phyloP scores from a whole-genome alignment of 2,329 filamentous ascomycete genomes.

The Neofusicoccum kwambonambiense region DNA sequence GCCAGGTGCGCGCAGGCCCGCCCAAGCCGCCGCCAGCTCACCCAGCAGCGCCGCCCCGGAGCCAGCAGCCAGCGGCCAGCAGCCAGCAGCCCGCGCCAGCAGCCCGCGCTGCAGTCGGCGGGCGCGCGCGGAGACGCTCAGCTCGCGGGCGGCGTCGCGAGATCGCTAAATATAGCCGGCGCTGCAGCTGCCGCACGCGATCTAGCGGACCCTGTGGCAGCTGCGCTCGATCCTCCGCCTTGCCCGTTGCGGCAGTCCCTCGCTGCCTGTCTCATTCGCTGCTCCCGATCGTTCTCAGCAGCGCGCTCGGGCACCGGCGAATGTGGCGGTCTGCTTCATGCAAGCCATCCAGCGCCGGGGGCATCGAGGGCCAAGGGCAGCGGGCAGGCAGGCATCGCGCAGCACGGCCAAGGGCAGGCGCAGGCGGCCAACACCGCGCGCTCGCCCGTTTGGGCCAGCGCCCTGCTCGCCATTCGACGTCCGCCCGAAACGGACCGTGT shows the following conservation, averaged over 20 bases:
- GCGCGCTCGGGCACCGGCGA: slow-evolving; percentile 10
- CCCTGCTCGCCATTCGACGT: slow-evolving; percentile 16
- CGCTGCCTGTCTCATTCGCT: slow-evolving; percentile 13
- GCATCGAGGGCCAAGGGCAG: slow-evolving; percentile 10
- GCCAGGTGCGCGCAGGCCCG: slow-evolving; percentile 15
- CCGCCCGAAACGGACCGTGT: slow-evolving; percentile 27
- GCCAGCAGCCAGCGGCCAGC: neutral
- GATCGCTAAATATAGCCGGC: slow-evolving; percentile 14
- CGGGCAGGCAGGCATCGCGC: neutral
- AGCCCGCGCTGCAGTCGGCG: neutral
- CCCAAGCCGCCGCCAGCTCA: slow-evolving; percentile 9
- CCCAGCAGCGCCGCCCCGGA: neutral
- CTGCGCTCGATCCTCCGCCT: slow-evolving; percentile 14
- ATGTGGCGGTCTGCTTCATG: slow-evolving; percentile 19
- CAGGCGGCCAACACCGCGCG: slow-evolving; percentile 9
- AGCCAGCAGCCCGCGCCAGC: neutral
- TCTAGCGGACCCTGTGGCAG: slow-evolving; percentile 14
- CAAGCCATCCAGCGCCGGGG: slow-evolving; percentile 16
- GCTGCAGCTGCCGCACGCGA: slow-evolving; percentile 16
- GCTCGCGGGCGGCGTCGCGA: neutral
- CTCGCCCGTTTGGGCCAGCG: slow-evolving; percentile 16
- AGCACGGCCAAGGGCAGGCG: neutral
- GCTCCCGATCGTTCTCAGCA: slow-evolving; percentile 9
- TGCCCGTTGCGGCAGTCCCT: slow-evolving; percentile 11
- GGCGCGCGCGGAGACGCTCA: slow-evolving; percentile 2